Evolutionary conservation across 2,329 filamentous ascomycete genomes (phyloP), one percentile per base, ranked within the genome.

Genomic region (Hymenoscyphus infarciens): DNA sequence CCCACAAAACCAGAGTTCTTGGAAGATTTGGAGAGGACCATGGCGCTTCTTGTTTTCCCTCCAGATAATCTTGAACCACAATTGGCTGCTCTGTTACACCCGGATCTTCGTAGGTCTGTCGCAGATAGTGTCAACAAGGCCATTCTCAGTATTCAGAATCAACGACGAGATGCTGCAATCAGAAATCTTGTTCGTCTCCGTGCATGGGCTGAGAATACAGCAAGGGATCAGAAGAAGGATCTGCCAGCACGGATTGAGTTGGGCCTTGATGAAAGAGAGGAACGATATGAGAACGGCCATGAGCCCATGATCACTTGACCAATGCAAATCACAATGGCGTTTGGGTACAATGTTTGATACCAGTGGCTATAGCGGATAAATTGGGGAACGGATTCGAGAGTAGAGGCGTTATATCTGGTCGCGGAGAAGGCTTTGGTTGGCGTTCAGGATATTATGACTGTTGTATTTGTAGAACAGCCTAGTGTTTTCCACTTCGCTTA

Each of bases 91-190:
- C 80, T 99, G 31, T 80, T 99, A 19, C 84, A 96, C 68, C 90
- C 93, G 2, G 83, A 87, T 56, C 82, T 98, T 54, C 87, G 95
- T 65, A 86, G 88, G 68, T 85, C 88, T 53, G 92, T 97, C n/a
- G 95, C 95, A 4, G 87, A 88, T 65, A 84, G 84, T 69, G 95
- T 99, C 60, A 99, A 99, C 74, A 88, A 92, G 75, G 91, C 92
- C 11, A 92, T 99, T 60, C 79, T 98, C 29, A 81, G 84, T 61
- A 87, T 83, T 58, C 88, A 93, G 73, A 88, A 88, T 25, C 81
- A 87, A 68, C 83, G 87, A 65, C 85, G 88, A 65, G 91, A 97
- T 75, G 89, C 93, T 13, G 89, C 91, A 29, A 91, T 99, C 67
- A 84, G 90, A 61, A 86, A 90, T 67, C 81, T 99, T 2, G 87